Percentiles rank a stretch among this genome's conserved stretches.
Evolutionary conservation across 2,329 filamentous ascomycete genomes (phyloP).

Genomic region (Hypoxylon sp.): DNA sequence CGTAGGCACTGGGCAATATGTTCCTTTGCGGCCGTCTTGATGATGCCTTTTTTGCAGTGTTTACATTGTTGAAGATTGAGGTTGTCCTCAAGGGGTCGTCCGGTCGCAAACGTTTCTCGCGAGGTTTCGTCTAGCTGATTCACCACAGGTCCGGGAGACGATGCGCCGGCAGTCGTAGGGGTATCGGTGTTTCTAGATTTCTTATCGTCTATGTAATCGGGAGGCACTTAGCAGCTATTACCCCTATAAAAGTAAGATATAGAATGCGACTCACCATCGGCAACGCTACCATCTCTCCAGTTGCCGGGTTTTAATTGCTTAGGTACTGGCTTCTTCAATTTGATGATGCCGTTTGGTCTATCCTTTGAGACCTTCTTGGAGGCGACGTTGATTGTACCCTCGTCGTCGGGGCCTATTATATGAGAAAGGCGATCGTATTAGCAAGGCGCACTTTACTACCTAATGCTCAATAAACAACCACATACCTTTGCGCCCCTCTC

Average conservation of each 20-base stretch:
- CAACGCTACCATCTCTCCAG: constrained; percentile 77
- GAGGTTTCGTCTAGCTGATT: constrained; percentile 82
- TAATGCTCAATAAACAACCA: constrained; percentile 5
- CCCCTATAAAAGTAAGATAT: not conserved
- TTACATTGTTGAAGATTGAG: constrained; percentile 89
- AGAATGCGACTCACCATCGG: constrained; percentile 67
- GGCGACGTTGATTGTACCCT: constrained; percentile 74
- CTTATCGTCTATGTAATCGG: constrained; percentile 64
- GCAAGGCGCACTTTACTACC: constrained; percentile 30
- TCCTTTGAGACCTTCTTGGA: constrained; percentile 68
- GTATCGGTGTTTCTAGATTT: constrained; percentile 63
- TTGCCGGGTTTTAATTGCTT: constrained; percentile 78
- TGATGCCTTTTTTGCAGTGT: constrained; percentile 91
- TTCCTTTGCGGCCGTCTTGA: constrained; percentile 79
- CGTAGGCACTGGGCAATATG: constrained; percentile 89
- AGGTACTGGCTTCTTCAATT: constrained; percentile 73
- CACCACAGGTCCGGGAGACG: constrained; percentile 68
- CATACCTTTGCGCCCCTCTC: constrained; percentile 51
- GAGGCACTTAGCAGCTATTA: constrained; percentile 11
- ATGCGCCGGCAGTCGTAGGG: constrained; percentile 60
- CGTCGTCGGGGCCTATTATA: constrained; percentile 62
- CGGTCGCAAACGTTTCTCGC: constrained; percentile 84
- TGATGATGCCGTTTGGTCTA: constrained; percentile 66
- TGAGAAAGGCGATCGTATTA: constrained; percentile 34
- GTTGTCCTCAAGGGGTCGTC: constrained; percentile 83